These are phyloP conservation scores for Colletotrichum sp. DNA, from an alignment of 2,329 filamentous ascomycete species.

Conservation along the genomic window DNA sequence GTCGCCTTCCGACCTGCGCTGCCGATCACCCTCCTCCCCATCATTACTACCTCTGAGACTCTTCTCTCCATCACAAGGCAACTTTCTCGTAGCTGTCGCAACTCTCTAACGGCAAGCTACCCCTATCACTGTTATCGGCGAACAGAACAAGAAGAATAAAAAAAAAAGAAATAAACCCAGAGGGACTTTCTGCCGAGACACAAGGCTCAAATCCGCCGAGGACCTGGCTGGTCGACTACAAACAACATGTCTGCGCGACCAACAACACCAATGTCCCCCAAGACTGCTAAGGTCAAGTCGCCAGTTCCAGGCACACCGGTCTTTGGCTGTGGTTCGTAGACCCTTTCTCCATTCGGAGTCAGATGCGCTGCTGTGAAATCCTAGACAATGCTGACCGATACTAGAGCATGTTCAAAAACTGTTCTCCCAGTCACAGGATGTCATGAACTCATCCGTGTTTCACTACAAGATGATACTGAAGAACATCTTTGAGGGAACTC, in stretches of 20 bases:
- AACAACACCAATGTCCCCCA: slow-evolving; percentile 57
- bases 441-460: slow-evolving; percentile 70
- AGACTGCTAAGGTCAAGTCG: slow-evolving; percentile 64
- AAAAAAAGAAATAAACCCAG: not conserved
- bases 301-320: slow-evolving; percentile 63
- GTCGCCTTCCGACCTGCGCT: not conserved
- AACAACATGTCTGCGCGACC: slow-evolving; percentile 49
- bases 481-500: slow-evolving; percentile 71
- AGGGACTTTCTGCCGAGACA: not conserved
- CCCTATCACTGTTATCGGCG: not conserved
- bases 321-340: slow-evolving; percentile 67
- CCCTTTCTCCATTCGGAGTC: not conserved
- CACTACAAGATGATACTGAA: slow-evolving; percentile 76
- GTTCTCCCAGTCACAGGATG: slow-evolving; percentile 64
- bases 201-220: not conserved
- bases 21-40: not conserved
- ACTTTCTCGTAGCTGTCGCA: not conserved
- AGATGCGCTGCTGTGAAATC: not conserved
- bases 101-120: not conserved
- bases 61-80: not conserved
- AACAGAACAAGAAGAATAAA: not conserved
- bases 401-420: slow-evolving; percentile 76
- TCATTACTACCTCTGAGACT: not conserved
- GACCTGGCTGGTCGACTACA: not conserved
- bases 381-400: not conserved